These are phyloP conservation scores for Kluyveromyces siamensis DNA, from an alignment of 805 yeast genomes.

Conservation along the genomic window DNA sequence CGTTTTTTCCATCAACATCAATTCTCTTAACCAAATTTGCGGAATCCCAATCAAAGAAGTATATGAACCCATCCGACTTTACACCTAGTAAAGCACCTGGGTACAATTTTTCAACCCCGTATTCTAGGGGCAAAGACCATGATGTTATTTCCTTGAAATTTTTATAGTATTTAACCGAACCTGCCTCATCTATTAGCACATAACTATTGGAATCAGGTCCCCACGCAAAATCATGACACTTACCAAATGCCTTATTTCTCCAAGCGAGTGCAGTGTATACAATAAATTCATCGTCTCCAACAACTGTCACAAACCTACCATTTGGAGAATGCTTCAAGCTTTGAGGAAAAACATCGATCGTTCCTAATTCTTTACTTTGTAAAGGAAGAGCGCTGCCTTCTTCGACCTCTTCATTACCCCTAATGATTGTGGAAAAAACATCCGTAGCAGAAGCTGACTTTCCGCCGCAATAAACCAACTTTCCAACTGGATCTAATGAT, in stretches of 20 bases:
- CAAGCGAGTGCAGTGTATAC: conserved; percentile 95
- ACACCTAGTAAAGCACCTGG: conserved; percentile 87
- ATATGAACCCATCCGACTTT: conserved; percentile 73
- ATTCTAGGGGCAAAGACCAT: conserved; percentile 55
- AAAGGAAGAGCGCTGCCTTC: conserved; percentile 78
- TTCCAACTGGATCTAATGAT: conserved; percentile 90
- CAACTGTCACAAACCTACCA: conserved; percentile 93
- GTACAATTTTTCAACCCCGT: conserved; percentile 69
- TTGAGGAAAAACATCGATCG: conserved; percentile 87
- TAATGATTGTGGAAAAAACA: conserved; percentile 73
- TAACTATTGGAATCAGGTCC: conserved; percentile 80
- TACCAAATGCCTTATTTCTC: conserved; percentile 92
- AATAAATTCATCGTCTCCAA: conserved; percentile 97
- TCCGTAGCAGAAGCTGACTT: conserved; percentile 63
- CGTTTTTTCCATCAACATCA: conserved; percentile 73
- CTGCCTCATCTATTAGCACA: conserved; percentile 68
- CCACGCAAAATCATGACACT: conserved; percentile 90
- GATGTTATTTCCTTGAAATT: conserved; percentile 75
- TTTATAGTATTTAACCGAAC: conserved; percentile 61
- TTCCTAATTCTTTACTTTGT: conserved; percentile 85
- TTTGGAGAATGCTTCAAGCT: conserved; percentile 87
- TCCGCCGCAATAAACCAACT: conserved; percentile 68
- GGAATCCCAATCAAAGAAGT: conserved; percentile 90
- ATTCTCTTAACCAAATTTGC: conserved; percentile 80
- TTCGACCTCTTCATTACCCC: conserved; percentile 53